Evolutionary conservation across 2,329 filamentous ascomycete species (phyloP).

Genomic region (Cladosporium oxysporum): DNA sequence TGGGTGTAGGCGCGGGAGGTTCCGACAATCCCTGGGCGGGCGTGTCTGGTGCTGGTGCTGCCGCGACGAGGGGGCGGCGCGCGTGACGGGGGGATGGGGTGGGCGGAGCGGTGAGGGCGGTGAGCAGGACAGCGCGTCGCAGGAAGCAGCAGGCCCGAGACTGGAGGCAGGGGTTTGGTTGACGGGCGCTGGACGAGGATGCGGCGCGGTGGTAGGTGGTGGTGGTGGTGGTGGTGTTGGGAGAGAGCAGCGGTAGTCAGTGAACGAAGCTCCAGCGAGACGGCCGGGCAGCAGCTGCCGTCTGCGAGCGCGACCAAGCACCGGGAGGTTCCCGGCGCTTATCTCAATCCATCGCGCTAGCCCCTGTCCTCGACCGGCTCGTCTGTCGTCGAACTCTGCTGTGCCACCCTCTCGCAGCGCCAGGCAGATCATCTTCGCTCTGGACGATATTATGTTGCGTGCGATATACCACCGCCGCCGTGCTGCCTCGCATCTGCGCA

Average conservation of each 20-base stretch:
- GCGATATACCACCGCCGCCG: conserved; percentile 63
- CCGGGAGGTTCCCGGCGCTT: background rate
- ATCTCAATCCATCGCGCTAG: conserved; percentile 1
- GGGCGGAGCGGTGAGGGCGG: conserved; percentile 1
- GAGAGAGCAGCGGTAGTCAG: conserved; percentile 1
- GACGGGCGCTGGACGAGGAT: conserved; percentile 1
- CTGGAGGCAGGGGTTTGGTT: background rate
- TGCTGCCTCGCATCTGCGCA: conserved; percentile 59
- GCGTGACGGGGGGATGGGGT: background rate
- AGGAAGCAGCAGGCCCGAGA: background rate
- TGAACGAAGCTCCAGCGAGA: conserved; percentile 10
- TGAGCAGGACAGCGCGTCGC: conserved; percentile 13
- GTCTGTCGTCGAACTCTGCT: conserved; percentile 4
- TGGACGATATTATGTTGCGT: background rate
- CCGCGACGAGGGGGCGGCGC: conserved; percentile 17
- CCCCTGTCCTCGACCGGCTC: conserved; percentile 1
- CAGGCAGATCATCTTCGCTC: background rate
- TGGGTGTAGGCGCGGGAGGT: conserved; percentile 6
- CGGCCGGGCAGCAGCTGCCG: conserved; percentile 10
- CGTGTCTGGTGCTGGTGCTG: conserved; percentile 12
- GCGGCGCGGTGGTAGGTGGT: conserved; percentile 8
- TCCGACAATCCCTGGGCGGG: conserved; percentile 17
- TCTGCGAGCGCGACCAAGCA: conserved; percentile 3
- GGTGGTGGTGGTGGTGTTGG: conserved; percentile 17
- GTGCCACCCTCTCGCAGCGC: conserved; percentile 1